Evolutionary conservation across 2,329 filamentous ascomycete species (phyloP).

Genomic region (Fusarium sp.): DNA sequence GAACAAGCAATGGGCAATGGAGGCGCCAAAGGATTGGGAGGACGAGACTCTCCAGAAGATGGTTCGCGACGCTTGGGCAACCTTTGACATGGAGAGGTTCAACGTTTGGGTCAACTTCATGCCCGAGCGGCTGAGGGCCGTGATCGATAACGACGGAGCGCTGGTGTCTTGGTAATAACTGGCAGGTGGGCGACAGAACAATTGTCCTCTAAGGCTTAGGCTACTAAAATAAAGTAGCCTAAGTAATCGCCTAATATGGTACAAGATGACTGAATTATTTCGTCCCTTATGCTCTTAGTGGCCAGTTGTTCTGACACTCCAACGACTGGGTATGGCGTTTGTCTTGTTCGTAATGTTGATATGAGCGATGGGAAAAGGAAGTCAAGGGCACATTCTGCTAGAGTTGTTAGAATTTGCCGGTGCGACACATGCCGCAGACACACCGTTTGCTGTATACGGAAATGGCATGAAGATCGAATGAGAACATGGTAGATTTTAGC

Average conservation of each 20-base stretch:
- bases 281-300: neutral
- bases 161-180: slow-evolving; percentile 51
- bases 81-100: slow-evolving; percentile 49
- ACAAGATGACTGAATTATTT: neutral
- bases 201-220: neutral
- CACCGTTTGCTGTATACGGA: neutral
- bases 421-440: neutral
- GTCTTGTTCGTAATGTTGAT: slow-evolving; percentile 10
- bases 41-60: slow-evolving; percentile 50
- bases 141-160: slow-evolving; percentile 49
- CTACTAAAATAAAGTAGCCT: neutral
- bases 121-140: slow-evolving; percentile 50
- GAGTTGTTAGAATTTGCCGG: neutral
- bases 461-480: neutral
- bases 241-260: too few species aligned
- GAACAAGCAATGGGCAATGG: slow-evolving; percentile 51
- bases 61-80: slow-evolving; percentile 49
- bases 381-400: neutral
- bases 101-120: slow-evolving; percentile 55
- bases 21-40: slow-evolving; percentile 50
- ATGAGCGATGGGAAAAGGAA: slow-evolving; percentile 19
- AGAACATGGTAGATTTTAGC: neutral
- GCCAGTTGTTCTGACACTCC: neutral
- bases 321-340: slow-evolving; percentile 16
- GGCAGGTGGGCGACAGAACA: neutral